Percentiles rank a stretch among this genome's conserved stretches.
These are phyloP conservation scores for Metschnikowia hibisci DNA, from an alignment of 805 yeast genomes.

Conservation along the genomic window DNA sequence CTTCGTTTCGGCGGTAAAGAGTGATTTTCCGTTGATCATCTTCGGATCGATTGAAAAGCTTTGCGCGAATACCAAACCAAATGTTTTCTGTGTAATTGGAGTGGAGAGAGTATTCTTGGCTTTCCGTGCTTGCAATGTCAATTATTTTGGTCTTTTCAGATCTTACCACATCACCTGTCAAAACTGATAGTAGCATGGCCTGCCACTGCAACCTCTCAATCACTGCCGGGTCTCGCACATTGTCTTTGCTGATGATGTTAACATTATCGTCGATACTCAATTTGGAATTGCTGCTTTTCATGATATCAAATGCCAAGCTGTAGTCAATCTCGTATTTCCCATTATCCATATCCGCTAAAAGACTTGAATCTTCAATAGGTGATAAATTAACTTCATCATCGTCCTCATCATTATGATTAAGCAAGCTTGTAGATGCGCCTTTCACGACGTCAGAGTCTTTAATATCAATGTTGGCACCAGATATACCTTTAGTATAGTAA, in stretches of 20 bases:
- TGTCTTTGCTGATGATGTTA: slow-evolving; percentile 36
- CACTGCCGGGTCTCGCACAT: slow-evolving; percentile 44
- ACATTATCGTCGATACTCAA: slow-evolving; percentile 30
- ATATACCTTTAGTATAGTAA: slow-evolving; percentile 65
- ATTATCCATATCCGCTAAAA: slow-evolving; percentile 40
- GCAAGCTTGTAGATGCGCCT: not conserved
- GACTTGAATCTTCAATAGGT: slow-evolving; percentile 18
- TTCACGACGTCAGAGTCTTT: slow-evolving; percentile 9
- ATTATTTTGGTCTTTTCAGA: slow-evolving; percentile 81
- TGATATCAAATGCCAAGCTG: slow-evolving; percentile 33
- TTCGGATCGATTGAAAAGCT: slow-evolving; percentile 71
- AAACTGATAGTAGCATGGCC: slow-evolving; percentile 81
- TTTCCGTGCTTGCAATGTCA: slow-evolving; percentile 39
- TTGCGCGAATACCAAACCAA: slow-evolving; percentile 87
- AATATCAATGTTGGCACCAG: slow-evolving; percentile 32
- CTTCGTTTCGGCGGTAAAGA: slow-evolving; percentile 63
- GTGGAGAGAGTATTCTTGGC: slow-evolving; percentile 47
- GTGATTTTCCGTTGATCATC: slow-evolving; percentile 73
- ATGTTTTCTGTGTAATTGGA: slow-evolving; percentile 63
- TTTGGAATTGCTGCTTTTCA: slow-evolving; percentile 24
- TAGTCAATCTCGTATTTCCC: slow-evolving; percentile 49
- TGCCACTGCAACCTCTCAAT: slow-evolving; percentile 93
- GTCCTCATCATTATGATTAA: slow-evolving; percentile 26
- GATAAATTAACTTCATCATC: slow-evolving; percentile 26
- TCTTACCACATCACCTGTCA: slow-evolving; percentile 91